Percentiles rank a stretch among this genome's conserved stretches.
Evolutionary conservation across 1,284 basidiomycete species (phyloP).

Genomic region (Pseudozyma sp.): DNA sequence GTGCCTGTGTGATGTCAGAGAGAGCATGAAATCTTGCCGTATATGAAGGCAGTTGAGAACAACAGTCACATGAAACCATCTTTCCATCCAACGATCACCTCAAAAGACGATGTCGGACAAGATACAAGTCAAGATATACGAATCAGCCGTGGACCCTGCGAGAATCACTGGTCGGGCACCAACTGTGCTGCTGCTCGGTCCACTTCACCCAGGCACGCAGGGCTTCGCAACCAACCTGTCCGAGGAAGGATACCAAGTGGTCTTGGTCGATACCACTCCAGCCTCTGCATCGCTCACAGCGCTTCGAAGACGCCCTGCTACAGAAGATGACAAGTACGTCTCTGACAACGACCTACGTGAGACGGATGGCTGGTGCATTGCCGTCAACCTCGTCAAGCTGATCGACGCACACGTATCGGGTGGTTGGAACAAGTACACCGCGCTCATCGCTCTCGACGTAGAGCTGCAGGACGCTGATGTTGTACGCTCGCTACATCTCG

Average conservation of each 20-base stretch:
- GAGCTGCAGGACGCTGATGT: constrained; percentile 20
- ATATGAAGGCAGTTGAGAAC: not conserved
- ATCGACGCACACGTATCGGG: constrained; percentile 11
- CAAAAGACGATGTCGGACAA: constrained; percentile 6
- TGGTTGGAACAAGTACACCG: constrained; percentile 33
- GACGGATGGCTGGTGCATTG: constrained; percentile 22
- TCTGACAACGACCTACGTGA: constrained; percentile 19
- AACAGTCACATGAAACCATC: constrained; percentile 1
- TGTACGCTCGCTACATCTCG: constrained; percentile 7
- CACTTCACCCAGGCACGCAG: constrained; percentile 22
- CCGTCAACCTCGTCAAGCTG: constrained; percentile 15
- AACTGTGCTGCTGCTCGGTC: constrained; percentile 15
- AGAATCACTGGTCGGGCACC: constrained; percentile 28
- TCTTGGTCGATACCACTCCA: constrained; percentile 17
- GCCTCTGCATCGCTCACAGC: constrained; percentile 15
- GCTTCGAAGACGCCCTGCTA: constrained; percentile 1
- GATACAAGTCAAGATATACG: constrained; percentile 15
- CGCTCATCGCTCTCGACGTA: constrained; percentile 18
- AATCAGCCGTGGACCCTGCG: constrained; percentile 13
- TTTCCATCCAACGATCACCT: not conserved
- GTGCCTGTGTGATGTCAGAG: constrained; percentile 4
- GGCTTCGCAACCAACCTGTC: constrained; percentile 29
- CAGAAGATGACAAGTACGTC: not conserved
- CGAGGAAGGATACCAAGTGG: constrained; percentile 42
- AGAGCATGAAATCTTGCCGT: not conserved